Evolutionary conservation across 2,329 filamentous ascomycete genomes (phyloP).

Genomic region (Scorias spongiosa): DNA sequence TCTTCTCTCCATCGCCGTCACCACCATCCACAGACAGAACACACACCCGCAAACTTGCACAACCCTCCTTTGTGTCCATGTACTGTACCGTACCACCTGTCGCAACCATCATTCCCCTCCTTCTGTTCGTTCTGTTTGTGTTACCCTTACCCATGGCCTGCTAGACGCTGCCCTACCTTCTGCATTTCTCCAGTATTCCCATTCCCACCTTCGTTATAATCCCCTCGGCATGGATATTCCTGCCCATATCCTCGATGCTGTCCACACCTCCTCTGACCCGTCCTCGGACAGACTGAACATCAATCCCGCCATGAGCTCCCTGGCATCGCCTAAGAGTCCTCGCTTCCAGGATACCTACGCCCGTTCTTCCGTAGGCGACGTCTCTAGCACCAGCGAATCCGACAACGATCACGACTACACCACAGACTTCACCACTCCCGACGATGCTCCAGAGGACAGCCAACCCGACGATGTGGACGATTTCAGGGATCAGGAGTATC

Average conservation of each 20-base stretch:
- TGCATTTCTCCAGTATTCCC: too few species aligned
- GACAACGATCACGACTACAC: conserved; percentile 19
- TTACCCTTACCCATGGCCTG: too few species aligned
- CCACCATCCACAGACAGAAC: too few species aligned
- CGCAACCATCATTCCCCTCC: too few species aligned
- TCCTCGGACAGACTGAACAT: neutral
- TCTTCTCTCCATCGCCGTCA: too few species aligned
- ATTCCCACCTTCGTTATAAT: neutral
- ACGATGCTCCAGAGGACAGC: conserved; percentile 17
- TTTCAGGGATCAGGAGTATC: conserved; percentile 26
- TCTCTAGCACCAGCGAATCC: conserved; percentile 18
- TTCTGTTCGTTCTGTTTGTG: too few species aligned
- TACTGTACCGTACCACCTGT: too few species aligned
- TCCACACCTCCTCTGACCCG: conserved; percentile 2
- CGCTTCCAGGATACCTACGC: conserved; percentile 7
- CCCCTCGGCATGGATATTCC: conserved; percentile 11
- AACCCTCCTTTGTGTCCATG: too few species aligned
- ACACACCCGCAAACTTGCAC: too few species aligned
- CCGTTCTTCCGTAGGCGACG: conserved; percentile 16
- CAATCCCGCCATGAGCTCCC: conserved; percentile 1
- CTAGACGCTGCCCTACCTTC: too few species aligned
- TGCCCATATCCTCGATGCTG: conserved; percentile 10
- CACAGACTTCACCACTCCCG: conserved; percentile 22
- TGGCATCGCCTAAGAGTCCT: conserved; percentile 6
- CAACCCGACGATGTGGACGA: conserved; percentile 23